These are phyloP conservation scores for Tetraselmis chui DNA, from an alignment of 139 green algal species.

Conservation along the genomic window DNA sequence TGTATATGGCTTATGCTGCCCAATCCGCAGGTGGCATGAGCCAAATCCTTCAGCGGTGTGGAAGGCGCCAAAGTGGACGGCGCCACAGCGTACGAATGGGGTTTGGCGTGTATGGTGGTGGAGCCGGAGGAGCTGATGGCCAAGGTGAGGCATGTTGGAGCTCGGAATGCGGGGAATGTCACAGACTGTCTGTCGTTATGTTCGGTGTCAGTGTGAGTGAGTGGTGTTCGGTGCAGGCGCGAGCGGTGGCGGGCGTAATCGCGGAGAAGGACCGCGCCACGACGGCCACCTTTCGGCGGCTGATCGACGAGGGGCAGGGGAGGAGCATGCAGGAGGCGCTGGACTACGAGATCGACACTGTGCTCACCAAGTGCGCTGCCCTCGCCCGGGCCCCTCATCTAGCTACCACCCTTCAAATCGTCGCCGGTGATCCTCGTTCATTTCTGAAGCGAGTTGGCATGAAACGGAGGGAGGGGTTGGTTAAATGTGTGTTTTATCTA, in stretches of 20 bases:
- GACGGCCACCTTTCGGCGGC: not conserved
- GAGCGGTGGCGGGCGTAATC: not conserved
- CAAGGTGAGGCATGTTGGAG: too few species aligned
- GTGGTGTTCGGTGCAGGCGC: too few species aligned
- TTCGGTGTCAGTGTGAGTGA: too few species aligned
- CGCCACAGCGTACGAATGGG: not conserved
- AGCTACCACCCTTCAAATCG: too few species aligned
- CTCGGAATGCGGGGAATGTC: too few species aligned
- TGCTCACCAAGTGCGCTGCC: not conserved
- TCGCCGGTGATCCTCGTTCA: too few species aligned
- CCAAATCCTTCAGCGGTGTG: not conserved
- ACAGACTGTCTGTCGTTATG: too few species aligned
- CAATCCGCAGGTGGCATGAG: not conserved
- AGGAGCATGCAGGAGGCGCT: not conserved
- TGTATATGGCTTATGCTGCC: too few species aligned
- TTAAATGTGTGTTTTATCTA: too few species aligned
- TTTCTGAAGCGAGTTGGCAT: too few species aligned
- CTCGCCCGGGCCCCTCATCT: too few species aligned
- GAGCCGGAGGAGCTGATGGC: not conserved
- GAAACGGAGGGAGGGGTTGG: too few species aligned
- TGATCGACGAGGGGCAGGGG: not conserved
- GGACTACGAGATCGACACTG: not conserved
- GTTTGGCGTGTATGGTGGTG: not conserved
- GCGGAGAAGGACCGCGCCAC: not conserved
- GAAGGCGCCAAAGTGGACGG: not conserved